A percentile compares a stretch with the other conserved stretches of the same genome.
Evolutionary conservation across 2,329 filamentous ascomycete species (phyloP).

Genomic region (Verticillium tricorpus): DNA sequence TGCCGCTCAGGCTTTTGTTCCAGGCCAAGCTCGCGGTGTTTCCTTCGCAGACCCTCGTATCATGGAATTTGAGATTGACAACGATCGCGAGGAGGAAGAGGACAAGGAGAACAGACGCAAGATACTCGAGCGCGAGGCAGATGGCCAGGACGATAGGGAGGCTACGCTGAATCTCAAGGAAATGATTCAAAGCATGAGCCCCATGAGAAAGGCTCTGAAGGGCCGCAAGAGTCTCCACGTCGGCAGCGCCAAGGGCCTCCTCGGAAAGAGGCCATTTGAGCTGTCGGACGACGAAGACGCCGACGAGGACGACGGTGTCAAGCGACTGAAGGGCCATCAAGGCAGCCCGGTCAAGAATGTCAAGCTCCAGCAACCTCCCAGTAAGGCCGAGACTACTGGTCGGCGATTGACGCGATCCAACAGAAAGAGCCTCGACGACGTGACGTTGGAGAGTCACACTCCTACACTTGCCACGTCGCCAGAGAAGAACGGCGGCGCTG

Average conservation of each 20-base stretch:
- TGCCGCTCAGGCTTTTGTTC: constrained; percentile 57
- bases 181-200: constrained; percentile 73
- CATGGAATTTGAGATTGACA: constrained; percentile 59
- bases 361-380: constrained; percentile 63
- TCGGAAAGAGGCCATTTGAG: constrained; percentile 71
- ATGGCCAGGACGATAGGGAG: constrained; percentile 53
- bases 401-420: constrained; percentile 47
- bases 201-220: constrained; percentile 63
- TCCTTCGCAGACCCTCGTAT: constrained; percentile 62
- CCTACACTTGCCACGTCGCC: constrained; percentile 44
- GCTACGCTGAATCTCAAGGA: constrained; percentile 65
- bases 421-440: constrained; percentile 38
- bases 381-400: constrained; percentile 61
- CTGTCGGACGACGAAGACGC: constrained; percentile 60
- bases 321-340: constrained; percentile 67
- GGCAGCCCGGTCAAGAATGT: constrained; percentile 75
- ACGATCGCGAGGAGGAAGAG: constrained; percentile 56
- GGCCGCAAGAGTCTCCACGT: constrained; percentile 74
- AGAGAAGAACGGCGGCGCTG: constrained; percentile 31
- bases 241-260: constrained; percentile 66
- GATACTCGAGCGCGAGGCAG: constrained; percentile 48
- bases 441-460: constrained; percentile 24
- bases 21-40: constrained; percentile 44
- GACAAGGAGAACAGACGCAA: constrained; percentile 55
- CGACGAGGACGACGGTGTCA: constrained; percentile 56